Conservation (phyloP, 176 grass and related monocot genomes). For the Eragrostis curvula region DNA sequence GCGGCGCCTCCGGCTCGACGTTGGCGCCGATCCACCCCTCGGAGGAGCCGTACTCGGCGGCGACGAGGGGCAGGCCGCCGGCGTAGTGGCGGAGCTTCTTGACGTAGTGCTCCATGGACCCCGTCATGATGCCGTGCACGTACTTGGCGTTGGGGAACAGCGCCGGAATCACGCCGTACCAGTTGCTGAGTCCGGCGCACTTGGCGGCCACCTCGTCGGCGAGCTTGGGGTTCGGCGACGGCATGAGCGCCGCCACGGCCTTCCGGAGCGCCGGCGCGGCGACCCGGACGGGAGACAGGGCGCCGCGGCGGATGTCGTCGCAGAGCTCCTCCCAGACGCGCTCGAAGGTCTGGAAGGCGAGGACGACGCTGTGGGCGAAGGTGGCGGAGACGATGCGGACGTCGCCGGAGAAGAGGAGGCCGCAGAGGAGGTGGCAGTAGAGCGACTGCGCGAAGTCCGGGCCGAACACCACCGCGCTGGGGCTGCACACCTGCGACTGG, state of each 20-base stretch:
- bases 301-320: conserved; percentile 64
- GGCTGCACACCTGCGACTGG: conserved; percentile 74
- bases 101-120: conserved; percentile 88
- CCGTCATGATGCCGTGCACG: conserved; percentile 89
- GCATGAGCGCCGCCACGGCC: conserved; percentile 57
- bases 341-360: conserved; percentile 85
- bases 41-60: conserved; percentile 81
- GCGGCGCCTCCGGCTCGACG: conserved; percentile 57
- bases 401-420: conserved; percentile 59
- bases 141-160: conserved; percentile 84
- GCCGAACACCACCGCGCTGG: conserved; percentile 79
- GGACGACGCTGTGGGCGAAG: conserved; percentile 87
- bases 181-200: conserved; percentile 72
- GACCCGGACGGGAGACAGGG: conserved; percentile 50
- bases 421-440: conserved; percentile 94
- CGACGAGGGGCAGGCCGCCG: conserved; percentile 65
- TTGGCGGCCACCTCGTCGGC: conserved; percentile 61
- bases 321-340: conserved; percentile 72
- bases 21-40: conserved; percentile 86
- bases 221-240: conserved; percentile 51
- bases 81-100: conserved; percentile 89
- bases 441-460: conserved; percentile 76
- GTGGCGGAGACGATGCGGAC: conserved; percentile 74
- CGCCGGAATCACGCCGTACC: conserved; percentile 90
- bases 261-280: conserved; percentile 45